Evolutionary conservation across 306 rosid species (phyloP).

Genomic region (Gillenia trifoliata): DNA sequence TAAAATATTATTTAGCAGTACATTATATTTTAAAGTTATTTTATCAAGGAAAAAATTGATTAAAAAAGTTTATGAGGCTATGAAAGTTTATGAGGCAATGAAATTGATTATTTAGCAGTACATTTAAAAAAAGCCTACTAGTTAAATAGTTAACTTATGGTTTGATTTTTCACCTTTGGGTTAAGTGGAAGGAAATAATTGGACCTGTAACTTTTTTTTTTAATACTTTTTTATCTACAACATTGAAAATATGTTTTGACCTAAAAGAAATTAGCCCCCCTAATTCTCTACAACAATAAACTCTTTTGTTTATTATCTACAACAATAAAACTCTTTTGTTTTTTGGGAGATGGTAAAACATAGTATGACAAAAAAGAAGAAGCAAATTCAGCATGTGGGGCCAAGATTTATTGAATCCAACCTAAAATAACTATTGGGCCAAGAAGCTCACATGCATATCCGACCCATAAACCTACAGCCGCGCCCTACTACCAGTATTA

Average conservation of each 20-base stretch:
- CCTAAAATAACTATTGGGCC: neutral
- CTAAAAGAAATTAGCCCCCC: neutral
- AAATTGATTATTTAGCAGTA: no score
- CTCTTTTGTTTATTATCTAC: no score
- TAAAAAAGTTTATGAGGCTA: no score
- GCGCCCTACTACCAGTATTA: slow-evolving; percentile 8
- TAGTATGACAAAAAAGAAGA: neutral
- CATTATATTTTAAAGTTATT: no score
- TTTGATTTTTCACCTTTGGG: neutral
- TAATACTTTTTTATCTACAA: no score
- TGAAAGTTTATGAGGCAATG: no score
- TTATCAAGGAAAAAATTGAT: neutral
- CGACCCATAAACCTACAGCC: slow-evolving; percentile 22
- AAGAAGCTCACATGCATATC: neutral
- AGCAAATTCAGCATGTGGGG: neutral
- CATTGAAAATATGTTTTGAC: neutral
- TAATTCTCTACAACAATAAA: no score
- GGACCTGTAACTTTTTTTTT: no score
- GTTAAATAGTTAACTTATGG: neutral
- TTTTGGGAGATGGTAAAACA: neutral
- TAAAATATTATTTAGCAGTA: neutral
- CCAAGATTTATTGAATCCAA: neutral
- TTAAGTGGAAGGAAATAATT: no score
- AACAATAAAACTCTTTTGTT: no score
- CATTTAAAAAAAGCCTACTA: neutral